These are phyloP conservation scores for Suhomyces taliae DNA, from an alignment of 1,139 yeast species.

Conservation along the genomic window DNA sequence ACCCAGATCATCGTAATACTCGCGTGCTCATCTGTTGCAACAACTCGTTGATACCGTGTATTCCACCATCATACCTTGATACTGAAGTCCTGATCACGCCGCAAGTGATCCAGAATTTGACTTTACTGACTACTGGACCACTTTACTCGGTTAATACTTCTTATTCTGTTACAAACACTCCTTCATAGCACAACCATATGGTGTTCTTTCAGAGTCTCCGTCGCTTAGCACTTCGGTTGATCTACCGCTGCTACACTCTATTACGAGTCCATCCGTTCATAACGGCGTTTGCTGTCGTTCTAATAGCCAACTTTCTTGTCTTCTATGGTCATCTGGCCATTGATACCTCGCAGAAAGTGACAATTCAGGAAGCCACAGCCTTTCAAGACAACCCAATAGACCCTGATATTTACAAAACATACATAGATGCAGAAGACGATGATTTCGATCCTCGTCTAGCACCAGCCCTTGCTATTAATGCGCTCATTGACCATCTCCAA, in stretches of 20 bases:
- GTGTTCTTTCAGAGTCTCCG: too few species aligned
- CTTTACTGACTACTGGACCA: too few species aligned
- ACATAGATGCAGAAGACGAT: not conserved
- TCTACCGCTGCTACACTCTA: not conserved
- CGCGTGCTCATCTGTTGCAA: too few species aligned
- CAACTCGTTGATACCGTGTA: too few species aligned
- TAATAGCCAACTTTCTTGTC: constrained; percentile 1
- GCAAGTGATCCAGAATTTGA: too few species aligned
- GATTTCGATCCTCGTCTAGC: constrained; percentile 20
- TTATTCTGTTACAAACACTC: too few species aligned
- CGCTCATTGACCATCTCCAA: constrained; percentile 3
- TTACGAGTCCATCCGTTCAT: not conserved
- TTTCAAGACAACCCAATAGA: not conserved
- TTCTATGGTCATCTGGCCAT: not conserved
- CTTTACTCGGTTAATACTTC: too few species aligned
- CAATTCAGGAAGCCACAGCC: not conserved
- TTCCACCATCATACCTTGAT: too few species aligned
- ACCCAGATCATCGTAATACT: too few species aligned
- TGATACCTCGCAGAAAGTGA: not conserved
- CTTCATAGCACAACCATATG: too few species aligned
- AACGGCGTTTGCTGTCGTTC: not conserved
- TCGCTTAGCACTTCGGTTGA: not conserved
- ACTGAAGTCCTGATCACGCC: too few species aligned
- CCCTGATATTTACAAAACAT: not conserved
- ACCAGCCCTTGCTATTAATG: constrained; percentile 18